These are phyloP conservation scores for Castanea crenata DNA, from an alignment of 306 rosid species.

Conservation along the genomic window DNA sequence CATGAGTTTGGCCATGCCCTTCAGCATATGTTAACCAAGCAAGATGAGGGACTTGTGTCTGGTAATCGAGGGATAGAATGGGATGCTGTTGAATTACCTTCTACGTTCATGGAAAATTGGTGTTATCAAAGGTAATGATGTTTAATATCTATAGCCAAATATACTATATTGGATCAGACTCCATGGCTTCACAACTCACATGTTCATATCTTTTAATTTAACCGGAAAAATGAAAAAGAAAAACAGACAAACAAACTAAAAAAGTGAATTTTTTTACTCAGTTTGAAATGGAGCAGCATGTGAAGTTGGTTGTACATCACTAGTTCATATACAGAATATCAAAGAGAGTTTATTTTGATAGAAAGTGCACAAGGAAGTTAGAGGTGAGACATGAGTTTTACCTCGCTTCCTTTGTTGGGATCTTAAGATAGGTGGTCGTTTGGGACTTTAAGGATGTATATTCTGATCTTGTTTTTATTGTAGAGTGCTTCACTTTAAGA, in stretches of 20 bases:
- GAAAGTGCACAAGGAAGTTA: too few relatives aligned
- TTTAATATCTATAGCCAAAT: neutral
- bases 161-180: neutral
- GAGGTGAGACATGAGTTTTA: too few relatives aligned
- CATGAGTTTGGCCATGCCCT: constrained; percentile 99
- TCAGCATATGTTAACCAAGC: constrained; percentile 95
- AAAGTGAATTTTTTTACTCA: neutral
- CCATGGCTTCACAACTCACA: neutral
- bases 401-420: too few relatives aligned
- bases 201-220: too few relatives aligned
- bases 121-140: constrained; percentile 83
- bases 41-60: constrained; percentile 96
- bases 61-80: constrained; percentile 97
- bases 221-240: neutral
- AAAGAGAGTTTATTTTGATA: too few relatives aligned
- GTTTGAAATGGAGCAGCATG: neutral
- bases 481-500: too few relatives aligned
- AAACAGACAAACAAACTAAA: neutral
- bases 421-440: too few relatives aligned
- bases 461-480: too few relatives aligned
- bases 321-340: too few relatives aligned
- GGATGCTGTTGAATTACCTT: constrained; percentile 99
- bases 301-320: too few relatives aligned
- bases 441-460: too few relatives aligned
- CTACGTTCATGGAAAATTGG: constrained; percentile 99